A percentile compares a stretch with the other conserved stretches of the same genome.
phyloP scores from a whole-genome alignment of 345 rosid species.

The Euphorbia pulcherrima region DNA sequence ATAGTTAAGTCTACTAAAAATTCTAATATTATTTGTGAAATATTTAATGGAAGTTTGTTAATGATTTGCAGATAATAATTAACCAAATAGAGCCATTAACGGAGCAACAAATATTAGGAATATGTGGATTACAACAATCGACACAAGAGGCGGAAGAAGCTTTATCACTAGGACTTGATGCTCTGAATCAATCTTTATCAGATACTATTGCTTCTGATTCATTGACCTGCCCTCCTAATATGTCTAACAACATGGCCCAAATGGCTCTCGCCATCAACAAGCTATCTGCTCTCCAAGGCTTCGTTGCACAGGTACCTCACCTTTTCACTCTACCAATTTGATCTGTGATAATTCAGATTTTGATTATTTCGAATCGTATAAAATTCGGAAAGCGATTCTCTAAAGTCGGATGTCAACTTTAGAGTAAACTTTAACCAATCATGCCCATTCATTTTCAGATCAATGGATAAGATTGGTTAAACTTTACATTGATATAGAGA shows the following conservation, averaged over 20 bases:
- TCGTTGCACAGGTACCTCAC: conserved; percentile 76
- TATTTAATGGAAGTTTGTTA: too few species aligned
- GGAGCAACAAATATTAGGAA: conserved; percentile 84
- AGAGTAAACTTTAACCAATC: too few species aligned
- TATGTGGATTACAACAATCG: conserved; percentile 83
- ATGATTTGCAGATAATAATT: conserved; percentile 55
- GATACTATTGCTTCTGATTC: conserved; percentile 85
- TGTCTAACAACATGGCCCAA: conserved; percentile 91
- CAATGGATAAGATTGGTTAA: too few species aligned
- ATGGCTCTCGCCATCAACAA: conserved; percentile 95
- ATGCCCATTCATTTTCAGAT: too few species aligned
- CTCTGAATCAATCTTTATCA: conserved; percentile 74
- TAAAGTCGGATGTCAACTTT: too few species aligned
- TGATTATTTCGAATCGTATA: too few species aligned
- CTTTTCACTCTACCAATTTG: neutral
- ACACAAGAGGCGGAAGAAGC: conserved; percentile 92
- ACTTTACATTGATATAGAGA: neutral
- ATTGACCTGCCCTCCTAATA: conserved; percentile 65
- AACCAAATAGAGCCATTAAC: conserved; percentile 76
- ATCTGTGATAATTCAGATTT: too few species aligned
- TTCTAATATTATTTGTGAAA: too few species aligned
- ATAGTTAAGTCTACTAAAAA: too few species aligned
- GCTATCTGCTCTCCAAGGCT: conserved; percentile 81
- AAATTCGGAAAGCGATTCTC: too few species aligned
- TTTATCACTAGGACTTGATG: conserved; percentile 80